Evolutionary conservation across 1,284 basidiomycete species (phyloP), one percentile per base, ranked within the genome.

Genomic region (Rhodotorula sp.): DNA sequence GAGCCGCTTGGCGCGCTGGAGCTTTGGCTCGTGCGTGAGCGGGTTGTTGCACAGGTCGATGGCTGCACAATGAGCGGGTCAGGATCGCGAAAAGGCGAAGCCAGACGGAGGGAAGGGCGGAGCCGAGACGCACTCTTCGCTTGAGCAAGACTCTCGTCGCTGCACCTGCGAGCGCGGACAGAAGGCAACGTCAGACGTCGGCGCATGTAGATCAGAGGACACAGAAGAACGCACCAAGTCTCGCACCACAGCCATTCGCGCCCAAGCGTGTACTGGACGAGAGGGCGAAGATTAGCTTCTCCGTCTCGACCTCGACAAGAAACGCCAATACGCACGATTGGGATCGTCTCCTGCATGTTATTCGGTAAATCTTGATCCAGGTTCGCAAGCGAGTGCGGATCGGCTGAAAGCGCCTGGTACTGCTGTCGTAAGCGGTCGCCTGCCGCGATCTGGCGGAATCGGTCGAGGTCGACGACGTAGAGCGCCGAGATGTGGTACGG

Each of bases 341-440:
- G 72, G 15, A 74, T 64, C 11, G 51, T 27, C 24, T 36, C 49
- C 48, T 66, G 67, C 52, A 67, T 66, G 52, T 94, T 93, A 78
- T 97, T 97, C 0, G 94, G 94, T 57, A 97, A 83, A 83, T 97
- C 94, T 86, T 99, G 95, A 79, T 99, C 95, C 34, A 99, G 84
- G 79, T 99, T 99, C 60, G 94, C 89, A 4, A 99, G 84, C 10
- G 92, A 96, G 78, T 90, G 88, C 0, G 94, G 94, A 79, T 99
- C 96, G 19, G 91, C 90, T 0, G 94, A 96, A 4, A 99, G 84
- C 48, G 87, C 87, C 78, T 99, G 95, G 77, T 99, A 99, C 77
- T 92, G 89, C 24, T 89, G 89, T 69, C 95, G 88, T 22, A 99
- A 86, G 53, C 93, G 89, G 79, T 99, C 95, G 85, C 93, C 81